Evolutionary conservation across 495 filamentous ascomycete genomes (phyloP).

Genomic region (Bryoglossum gracile): DNA sequence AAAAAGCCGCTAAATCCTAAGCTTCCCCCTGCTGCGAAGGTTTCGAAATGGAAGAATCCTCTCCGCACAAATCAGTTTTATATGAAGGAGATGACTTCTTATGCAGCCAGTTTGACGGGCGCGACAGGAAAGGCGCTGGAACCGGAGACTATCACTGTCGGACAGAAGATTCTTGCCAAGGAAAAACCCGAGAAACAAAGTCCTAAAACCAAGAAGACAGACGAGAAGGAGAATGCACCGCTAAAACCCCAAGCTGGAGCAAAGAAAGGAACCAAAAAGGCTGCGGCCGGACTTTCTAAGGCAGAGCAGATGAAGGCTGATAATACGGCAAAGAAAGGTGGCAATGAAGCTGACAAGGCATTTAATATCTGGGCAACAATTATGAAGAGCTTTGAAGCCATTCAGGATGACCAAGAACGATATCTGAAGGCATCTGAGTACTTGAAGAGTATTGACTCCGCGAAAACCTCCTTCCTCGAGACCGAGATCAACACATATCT

Average conservation of each 20-base stretch:
- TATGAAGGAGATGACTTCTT: constrained; percentile 56
- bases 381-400: constrained; percentile 25
- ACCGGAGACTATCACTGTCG: constrained; percentile 50
- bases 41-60: constrained; percentile 26
- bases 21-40: constrained; percentile 13
- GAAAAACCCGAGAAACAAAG: constrained; percentile 23
- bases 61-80: constrained; percentile 39
- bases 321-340: constrained; percentile 28
- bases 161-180: constrained; percentile 27
- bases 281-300: constrained; percentile 19
- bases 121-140: constrained; percentile 54
- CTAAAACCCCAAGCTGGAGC: constrained; percentile 14
- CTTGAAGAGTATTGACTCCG: constrained; percentile 25
- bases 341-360: constrained; percentile 27
- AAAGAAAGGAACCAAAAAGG: constrained; percentile 35
- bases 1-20: constrained; percentile 43
- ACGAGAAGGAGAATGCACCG: constrained; percentile 11
- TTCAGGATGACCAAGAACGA: constrained; percentile 23
- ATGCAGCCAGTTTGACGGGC: constrained; percentile 65
- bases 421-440: constrained; percentile 29
- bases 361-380: constrained; percentile 30
- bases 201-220: background rate
- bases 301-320: constrained; percentile 30
- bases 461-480: constrained; percentile 24
- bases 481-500: constrained; percentile 34